Base-by-base conservation (phyloP, 108 stramenopile genomes). In the Cyclotella cryptica region DNA sequence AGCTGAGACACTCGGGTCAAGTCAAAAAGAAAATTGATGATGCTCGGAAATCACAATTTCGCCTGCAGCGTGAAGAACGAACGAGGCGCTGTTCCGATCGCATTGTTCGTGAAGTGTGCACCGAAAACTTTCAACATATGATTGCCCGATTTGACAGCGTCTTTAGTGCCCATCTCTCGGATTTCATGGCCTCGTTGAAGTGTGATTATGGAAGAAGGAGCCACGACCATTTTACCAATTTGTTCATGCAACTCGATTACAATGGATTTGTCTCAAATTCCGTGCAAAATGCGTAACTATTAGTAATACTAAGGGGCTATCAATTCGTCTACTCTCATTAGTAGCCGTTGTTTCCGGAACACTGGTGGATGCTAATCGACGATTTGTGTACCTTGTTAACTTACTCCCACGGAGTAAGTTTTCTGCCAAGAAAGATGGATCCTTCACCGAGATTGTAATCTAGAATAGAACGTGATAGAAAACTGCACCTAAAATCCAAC, bases 191-290 rank as follows among this genome's bases (percentile, higher is more conserved):
- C 61, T 74, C 81, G 35, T 74, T 96, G 59, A 63, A 71, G 35
- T 66, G 58, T 41, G 72, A 83, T 27, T 62, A 43, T 52, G 74
- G 77, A 26, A 45, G 72, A n/a, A 69, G 68, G n/a, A 85, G 74
- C 58, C 90, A 94, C 61, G 73, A 78, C 15, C 88, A 92, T 58
- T 75, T 86, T 29, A 64, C 79, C 7, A 96, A 94, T 78, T 78
- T 96, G 40, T 87, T 81, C 62, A 80, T 85, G 69, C 84, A 93
- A 30, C 84, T 96, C 13, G 95, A 96, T 59, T 96, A 90, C 88
- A 96, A 96, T 83, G 90, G 89, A 17, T 96, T 87, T 61, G 80
- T 94, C 39, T 80, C 91, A 4, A 51, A 72, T 24, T 55, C 55
- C 11, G 12, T 26, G 22, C 21, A 55, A 24, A 24, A 26, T 24